Base-by-base conservation (phyloP, 345 rosid genomes). In the Noccaea bulbosa region DNA sequence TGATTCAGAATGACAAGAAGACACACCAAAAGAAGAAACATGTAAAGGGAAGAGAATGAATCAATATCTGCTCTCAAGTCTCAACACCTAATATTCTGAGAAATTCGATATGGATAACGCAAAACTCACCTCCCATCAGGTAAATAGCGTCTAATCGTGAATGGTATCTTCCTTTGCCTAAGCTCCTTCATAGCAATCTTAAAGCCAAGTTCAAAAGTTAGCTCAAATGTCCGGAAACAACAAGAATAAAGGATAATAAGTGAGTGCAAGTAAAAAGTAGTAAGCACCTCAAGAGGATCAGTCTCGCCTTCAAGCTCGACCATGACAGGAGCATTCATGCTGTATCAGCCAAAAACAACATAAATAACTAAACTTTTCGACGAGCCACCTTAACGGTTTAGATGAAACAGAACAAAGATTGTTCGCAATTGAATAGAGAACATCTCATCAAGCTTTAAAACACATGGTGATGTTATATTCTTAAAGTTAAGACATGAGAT, bases 301-400 rank as follows among this genome's bases (percentile, higher is more conserved):
- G 91, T 88, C 77, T 91, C 96, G 0, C 95, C 93, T 80, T 93
- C 94, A 74, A 93, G 77, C 85, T 87, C 86, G 30, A 91, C 98
- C 94, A 89, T 93, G 11, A 91, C 90, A 12, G 97, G 97, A 43
- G 96, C 96, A 85, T 91, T 91, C 96, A 93, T 85, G 77, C 94
- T 86, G 88, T 71, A 59, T 64, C 75, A 62, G 35, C 24, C 57
- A 48, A 77, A 64, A 56, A 45, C 3, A 59, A 56, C 24, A 61
- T 0, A 68, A 65, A 45, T 7, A 1, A 48, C 5, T 8, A 27
- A 34, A 49, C 24, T 20, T 41, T 2, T 24, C 7, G n/a, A n/a
- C n/a, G 0, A 54, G 11, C 54, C 44, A 39, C 10, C 34, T 44
- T 33, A 22, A 43, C 39, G 9, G 6, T 17, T 15, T 20, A 20